Percentiles rank a stretch among this genome's conserved stretches.
phyloP scores from a whole-genome alignment of 495 filamentous ascomycete species.

The Podospora appendiculata region DNA sequence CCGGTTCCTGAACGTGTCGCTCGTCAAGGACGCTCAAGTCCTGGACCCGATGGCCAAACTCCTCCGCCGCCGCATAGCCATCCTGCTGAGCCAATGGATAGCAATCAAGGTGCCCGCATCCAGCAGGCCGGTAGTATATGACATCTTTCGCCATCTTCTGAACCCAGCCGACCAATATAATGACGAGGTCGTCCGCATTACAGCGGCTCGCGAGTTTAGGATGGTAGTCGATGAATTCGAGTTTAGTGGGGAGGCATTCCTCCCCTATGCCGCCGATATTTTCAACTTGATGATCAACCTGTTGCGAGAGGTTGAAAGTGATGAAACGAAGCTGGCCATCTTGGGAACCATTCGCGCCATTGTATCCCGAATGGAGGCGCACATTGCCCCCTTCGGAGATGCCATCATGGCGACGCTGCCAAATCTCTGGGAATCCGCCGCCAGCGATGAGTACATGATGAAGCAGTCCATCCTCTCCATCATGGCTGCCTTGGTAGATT shows the following conservation, averaged over 20 bases:
- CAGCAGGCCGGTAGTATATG: conserved; percentile 67
- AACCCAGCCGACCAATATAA: conserved; percentile 69
- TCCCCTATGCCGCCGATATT: conserved; percentile 63
- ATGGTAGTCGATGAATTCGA: conserved; percentile 72
- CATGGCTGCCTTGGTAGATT: conserved; percentile 65
- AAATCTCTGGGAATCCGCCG: conserved; percentile 73
- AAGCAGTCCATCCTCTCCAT: conserved; percentile 88
- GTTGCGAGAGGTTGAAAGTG: conserved; percentile 69
- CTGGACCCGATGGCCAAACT: conserved; percentile 71
- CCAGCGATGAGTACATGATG: conserved; percentile 70
- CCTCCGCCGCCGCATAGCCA: conserved; percentile 78
- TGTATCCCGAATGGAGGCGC: conserved; percentile 71
- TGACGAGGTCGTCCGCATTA: conserved; percentile 86
- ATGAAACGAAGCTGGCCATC: conserved; percentile 81
- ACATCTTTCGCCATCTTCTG: conserved; percentile 84
- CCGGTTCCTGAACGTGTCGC: conserved; percentile 59
- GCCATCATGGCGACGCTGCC: conserved; percentile 74
- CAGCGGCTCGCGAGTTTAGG: conserved; percentile 77
- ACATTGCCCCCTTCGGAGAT: conserved; percentile 68
- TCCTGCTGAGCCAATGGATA: conserved; percentile 86
- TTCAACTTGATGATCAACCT: conserved; percentile 64
- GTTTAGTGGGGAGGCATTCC: conserved; percentile 62
- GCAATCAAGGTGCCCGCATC: conserved; percentile 57
- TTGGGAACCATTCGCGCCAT: conserved; percentile 72
- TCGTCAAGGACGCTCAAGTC: conserved; percentile 74